Base-by-base conservation (phyloP, 2,329 filamentous ascomycete species). In the Neoascochyta sp. region DNA sequence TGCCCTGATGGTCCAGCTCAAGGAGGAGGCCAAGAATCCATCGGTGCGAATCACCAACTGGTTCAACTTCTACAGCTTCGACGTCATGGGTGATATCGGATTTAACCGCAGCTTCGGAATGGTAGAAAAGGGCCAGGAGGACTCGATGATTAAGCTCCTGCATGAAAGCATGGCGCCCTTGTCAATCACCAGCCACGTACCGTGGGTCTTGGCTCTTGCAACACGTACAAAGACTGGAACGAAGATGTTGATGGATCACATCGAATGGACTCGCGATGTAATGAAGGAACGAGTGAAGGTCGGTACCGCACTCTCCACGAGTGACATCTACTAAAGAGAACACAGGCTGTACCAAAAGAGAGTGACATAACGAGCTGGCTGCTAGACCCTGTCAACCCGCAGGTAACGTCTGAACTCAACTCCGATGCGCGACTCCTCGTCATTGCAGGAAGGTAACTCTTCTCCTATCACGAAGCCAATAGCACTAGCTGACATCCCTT, bases 81-180 rank as follows among this genome's bases (percentile, higher is more conserved):
- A 74, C 36, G 60, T 73, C 14, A 72, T 74, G 63, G 67, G 66
- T 5, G 67, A 70, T 30, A 45, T 70, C 8, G 61, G 57, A 7
- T 66, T 67, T 31, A 66, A 56, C 12, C 61, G 65, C 32, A 52
- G 60, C 22, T 66, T 70, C 43, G 50, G 52, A 14, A 64, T 66
- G 54, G 6, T 58, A 5, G 40, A 55, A 18, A 54, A 51, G 17
- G 56, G 54, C 3, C 32, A 54, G 27, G 49, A 59, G 29, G 50
- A 50, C 14, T 20, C 40, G 4, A 29, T 54, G 11, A 58, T 60
- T 29, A 50, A 46, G 18, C 27, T 47, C 5, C 19, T 59, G 18
- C 53, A 60, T 22, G 41, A 44, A 12, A 48, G 47, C 18, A 51
- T 50, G 47, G 40, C 30, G 7, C 33, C 42, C 3, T 7, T 52